Conservation (phyloP, 495 filamentous ascomycete species). For the Neurospora sp. region DNA sequence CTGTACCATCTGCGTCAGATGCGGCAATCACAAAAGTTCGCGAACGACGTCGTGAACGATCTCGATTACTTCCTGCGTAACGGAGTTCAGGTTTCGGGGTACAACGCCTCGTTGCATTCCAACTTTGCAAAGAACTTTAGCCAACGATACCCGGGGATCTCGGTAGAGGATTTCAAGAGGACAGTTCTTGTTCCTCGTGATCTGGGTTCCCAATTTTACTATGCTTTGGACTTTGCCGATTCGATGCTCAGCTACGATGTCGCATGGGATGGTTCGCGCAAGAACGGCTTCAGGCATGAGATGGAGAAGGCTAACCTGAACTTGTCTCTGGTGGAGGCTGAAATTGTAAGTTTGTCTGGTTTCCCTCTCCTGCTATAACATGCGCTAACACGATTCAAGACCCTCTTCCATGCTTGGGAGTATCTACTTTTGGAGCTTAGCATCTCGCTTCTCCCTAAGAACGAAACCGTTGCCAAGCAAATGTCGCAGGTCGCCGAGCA, state of each 20-base stretch:
- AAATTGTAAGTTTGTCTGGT: constrained; percentile 54
- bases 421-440: constrained; percentile 77
- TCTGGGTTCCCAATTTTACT: constrained; percentile 69
- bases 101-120: constrained; percentile 75
- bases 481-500: constrained; percentile 56
- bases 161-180: constrained; percentile 63
- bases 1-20: constrained; percentile 70
- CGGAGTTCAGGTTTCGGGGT: constrained; percentile 62
- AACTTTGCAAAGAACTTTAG: constrained; percentile 81
- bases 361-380: background rate
- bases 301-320: constrained; percentile 81
- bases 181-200: constrained; percentile 50
- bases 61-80: constrained; percentile 66
- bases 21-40: constrained; percentile 48
- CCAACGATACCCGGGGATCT: constrained; percentile 58
- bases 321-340: constrained; percentile 79
- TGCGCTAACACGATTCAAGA: constrained; percentile 36
- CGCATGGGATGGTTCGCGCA: constrained; percentile 56
- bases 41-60: constrained; percentile 57
- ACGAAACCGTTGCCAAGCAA: constrained; percentile 51
- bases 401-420: constrained; percentile 81
- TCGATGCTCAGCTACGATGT: constrained; percentile 65
- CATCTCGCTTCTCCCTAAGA: constrained; percentile 48
- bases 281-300: constrained; percentile 67
- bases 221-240: constrained; percentile 62